Evolutionary conservation across 2,329 filamentous ascomycete species (phyloP), one percentile per base, ranked within the genome.

Genomic region (Blastomyces gilchristii): DNA sequence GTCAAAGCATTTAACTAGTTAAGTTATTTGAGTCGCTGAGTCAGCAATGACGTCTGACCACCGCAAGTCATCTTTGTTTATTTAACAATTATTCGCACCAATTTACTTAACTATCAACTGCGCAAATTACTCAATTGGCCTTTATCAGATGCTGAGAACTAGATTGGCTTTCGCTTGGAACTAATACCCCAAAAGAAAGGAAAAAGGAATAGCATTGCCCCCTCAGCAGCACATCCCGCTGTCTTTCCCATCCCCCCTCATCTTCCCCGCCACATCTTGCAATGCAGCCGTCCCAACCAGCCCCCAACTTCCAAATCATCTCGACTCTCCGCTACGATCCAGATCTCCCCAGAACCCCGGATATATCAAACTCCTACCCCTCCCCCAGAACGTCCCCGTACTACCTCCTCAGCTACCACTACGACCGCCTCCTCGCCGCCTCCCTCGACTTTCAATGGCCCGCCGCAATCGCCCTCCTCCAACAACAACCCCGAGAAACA

Each of bases 381-480:
- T 63, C 69, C 64, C 74, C 75, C 62, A 5, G 16, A 58, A 73
- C 72, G 7, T 89, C 85, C 9, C 83, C 87, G 0, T 86, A 90
- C 68, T 95, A 95, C 74, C 90, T 95, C 81, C 82, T 94, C 18
- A 80, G 85, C 63, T 87, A 87, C 68, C 91, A 96, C 73, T 84
- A 85, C 56, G 88, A 92, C 72, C 87, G 91, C 61, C 83, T 96
- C 72, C 79, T 91, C n/a, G 82, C 79, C 69, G 79, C 82, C 53
- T 79, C 81, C 31, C 71, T 77, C 65, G 75, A 81, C 67, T 81
- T 83, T 68, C 71, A 77, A 53, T 83, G 81, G 77, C 37, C 65
- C 6, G 60, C 68, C n/a, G 74, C 75, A 18, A 56, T 71, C 16
- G 61, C 65, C 1, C 71, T 71, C 63, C 67, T 77, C 28, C 31